Percentiles rank a stretch among this genome's conserved stretches.
phyloP scores from a whole-genome alignment of 306 rosid genomes.

The Malus sieversii region DNA sequence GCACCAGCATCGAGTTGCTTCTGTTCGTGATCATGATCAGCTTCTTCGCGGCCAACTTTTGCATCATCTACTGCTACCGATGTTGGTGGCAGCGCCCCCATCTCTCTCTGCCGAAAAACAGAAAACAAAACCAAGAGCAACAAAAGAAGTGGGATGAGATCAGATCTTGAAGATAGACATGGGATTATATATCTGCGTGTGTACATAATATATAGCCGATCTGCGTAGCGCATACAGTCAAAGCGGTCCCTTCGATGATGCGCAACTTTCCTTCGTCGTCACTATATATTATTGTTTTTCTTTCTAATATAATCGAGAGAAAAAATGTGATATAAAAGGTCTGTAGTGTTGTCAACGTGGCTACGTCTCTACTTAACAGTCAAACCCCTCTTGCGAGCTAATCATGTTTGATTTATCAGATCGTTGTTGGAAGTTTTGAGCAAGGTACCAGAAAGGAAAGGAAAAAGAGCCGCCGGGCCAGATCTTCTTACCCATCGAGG shows the following conservation, averaged over 20 bases:
- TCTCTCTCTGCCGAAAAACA: slow-evolving; percentile 1
- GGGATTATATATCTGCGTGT: no score
- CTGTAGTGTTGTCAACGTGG: no score
- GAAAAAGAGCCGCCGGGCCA: slow-evolving; percentile 9
- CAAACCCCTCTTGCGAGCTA: no score
- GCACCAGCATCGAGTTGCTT: slow-evolving; percentile 68
- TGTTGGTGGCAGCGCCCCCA: slow-evolving; percentile 30
- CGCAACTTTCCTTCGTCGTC: neutral
- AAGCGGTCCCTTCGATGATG: neutral
- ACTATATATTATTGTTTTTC: no score
- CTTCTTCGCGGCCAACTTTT: slow-evolving; percentile 6
- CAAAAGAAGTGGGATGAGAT: neutral
- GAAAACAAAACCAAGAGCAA: neutral
- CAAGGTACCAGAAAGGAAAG: slow-evolving; percentile 17
- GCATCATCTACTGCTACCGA: slow-evolving; percentile 5
- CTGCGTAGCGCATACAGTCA: neutral
- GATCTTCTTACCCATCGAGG: neutral
- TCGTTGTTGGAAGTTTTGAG: slow-evolving; percentile 35
- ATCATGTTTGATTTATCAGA: slow-evolving; percentile 15
- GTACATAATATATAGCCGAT: neutral
- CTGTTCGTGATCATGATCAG: neutral
- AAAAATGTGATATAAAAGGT: no score
- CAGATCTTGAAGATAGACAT: neutral
- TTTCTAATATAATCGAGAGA: no score
- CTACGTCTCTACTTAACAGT: no score